Percentiles rank a stretch among this genome's conserved stretches.
Conservation (phyloP, 768 basidiomycete species). For the Paxillus involutus region DNA sequence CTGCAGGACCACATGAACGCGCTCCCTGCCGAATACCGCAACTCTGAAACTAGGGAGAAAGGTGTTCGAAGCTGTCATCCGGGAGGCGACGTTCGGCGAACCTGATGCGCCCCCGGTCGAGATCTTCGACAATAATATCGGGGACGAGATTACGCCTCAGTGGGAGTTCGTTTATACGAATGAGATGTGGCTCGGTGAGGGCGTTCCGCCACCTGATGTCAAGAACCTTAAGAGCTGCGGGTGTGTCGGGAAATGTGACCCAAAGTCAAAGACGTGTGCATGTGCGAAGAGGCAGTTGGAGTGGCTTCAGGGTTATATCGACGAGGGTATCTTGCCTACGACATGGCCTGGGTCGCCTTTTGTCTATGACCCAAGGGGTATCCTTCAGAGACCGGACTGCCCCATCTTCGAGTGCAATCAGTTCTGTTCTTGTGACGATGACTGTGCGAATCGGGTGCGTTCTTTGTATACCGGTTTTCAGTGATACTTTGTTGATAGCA, state of each 20-base stretch:
- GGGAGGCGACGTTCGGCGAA: slow-evolving; percentile 64
- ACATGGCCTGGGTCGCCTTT: slow-evolving; percentile 53
- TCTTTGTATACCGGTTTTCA: neutral
- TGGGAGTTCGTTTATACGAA: slow-evolving; percentile 92
- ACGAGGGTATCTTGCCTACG: slow-evolving; percentile 17
- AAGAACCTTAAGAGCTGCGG: slow-evolving; percentile 62
- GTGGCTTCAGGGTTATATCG: slow-evolving; percentile 29
- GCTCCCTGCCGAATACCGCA: slow-evolving; percentile 40
- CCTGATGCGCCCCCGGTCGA: slow-evolving; percentile 65
- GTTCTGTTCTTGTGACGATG: slow-evolving; percentile 75
- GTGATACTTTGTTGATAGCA: neutral
- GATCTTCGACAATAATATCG: slow-evolving; percentile 63
- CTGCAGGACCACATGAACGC: slow-evolving; percentile 69
- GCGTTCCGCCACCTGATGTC: slow-evolving; percentile 65
- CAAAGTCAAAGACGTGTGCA: slow-evolving; percentile 68
- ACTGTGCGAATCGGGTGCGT: slow-evolving; percentile 76
- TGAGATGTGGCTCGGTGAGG: slow-evolving; percentile 69
- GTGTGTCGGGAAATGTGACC: slow-evolving; percentile 76
- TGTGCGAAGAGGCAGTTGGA: slow-evolving; percentile 61
- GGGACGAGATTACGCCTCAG: slow-evolving; percentile 66
- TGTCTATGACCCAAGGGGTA: slow-evolving; percentile 63
- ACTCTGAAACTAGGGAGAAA: slow-evolving; percentile 44
- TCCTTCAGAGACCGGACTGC: slow-evolving; percentile 46
- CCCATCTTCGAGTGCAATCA: slow-evolving; percentile 89
- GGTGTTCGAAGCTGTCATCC: slow-evolving; percentile 66